Base-by-base conservation (phyloP, 208 protist species). In the Trypanosoma cruzi region DNA sequence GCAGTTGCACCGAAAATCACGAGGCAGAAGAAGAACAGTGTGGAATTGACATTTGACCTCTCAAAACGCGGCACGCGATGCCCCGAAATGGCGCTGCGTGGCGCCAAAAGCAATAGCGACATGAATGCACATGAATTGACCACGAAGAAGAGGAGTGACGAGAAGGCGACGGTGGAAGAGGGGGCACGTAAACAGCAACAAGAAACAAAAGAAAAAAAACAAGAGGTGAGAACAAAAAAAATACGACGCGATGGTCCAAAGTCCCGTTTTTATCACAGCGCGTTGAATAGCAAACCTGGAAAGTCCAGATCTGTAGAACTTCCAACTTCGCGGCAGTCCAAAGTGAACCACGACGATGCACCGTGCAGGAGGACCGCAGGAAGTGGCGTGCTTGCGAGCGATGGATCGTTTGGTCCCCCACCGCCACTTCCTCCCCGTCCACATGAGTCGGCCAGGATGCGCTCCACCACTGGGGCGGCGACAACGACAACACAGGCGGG, bases 1-100 rank as follows among this genome's bases (percentile, higher is more conserved):
- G n/a, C 11, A 60, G 20, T 29, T 26, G 29, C 14, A 24, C 24
- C 32, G 22, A 36, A 29, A 1, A 37, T 66, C 31, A 66, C 48
- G 28, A 66, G 54, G 36, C 4, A 31, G 14, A 66, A 56, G 48
- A 66, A 56, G 46, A 66, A 66, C 36, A 36, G 61, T 4, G 14
- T 66, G 13, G 42, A 54, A 42, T 36, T 66, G 48, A 66, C 61
- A 22, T 66, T 66, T 66, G 31, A 66, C 28, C 56, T 66, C 26
- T 29, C 61, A 52, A 64, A 53, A 49, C 4, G 16, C 44, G 20
- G 44, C 10, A 29, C 18, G 4, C 28, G 28, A 22, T 2, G 5
- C 22, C 22, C 42, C 8, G 48, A 32, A 16, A 18, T 24, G 59
- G n/a, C 13, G 10, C 32, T 26, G 18, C 36, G 18, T 22, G n/a